Conservation (phyloP, 805 yeast species). For the Scheffersomyces amazonensis region DNA sequence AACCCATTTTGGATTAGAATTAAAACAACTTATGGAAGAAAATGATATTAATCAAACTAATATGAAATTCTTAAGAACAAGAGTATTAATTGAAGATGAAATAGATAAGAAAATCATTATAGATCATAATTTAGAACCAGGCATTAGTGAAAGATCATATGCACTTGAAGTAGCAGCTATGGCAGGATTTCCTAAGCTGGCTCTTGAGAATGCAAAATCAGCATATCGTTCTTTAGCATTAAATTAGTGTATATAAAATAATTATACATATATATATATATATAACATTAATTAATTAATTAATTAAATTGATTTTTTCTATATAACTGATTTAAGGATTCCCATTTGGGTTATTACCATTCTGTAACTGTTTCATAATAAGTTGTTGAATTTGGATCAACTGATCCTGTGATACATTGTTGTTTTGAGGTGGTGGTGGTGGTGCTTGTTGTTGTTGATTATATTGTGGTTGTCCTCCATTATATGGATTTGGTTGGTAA, state of each 20-base stretch:
- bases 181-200: slow-evolving; percentile 73
- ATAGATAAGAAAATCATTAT: slow-evolving; percentile 24
- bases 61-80: slow-evolving; percentile 29
- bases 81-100: slow-evolving; percentile 16
- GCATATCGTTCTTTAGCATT: slow-evolving; percentile 11
- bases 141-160: slow-evolving; percentile 72
- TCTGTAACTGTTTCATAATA: slow-evolving; percentile 15
- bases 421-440: slow-evolving; percentile 1
- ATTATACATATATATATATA: too few relatives aligned
- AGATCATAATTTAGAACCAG: slow-evolving; percentile 59
- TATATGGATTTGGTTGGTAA: too few relatives aligned
- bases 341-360: slow-evolving; percentile 8
- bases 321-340: too few relatives aligned
- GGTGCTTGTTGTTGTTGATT: slow-evolving; percentile 5
- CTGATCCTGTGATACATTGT: slow-evolving; percentile 6
- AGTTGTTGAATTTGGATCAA: slow-evolving; percentile 9
- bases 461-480: background rate
- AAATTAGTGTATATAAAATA: slow-evolving; percentile 4
- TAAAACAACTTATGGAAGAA: slow-evolving; percentile 32
- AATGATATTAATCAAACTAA: slow-evolving; percentile 23
- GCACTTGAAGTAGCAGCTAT: slow-evolving; percentile 73
- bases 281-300: too few relatives aligned
- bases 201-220: slow-evolving; percentile 50
- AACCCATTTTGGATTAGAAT: slow-evolving; percentile 64
- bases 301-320: too few relatives aligned